Evolutionary conservation across 1,284 basidiomycete species (phyloP), one percentile per base, ranked within the genome.

Genomic region (Cutaneotrichosporon arboriforme): DNA sequence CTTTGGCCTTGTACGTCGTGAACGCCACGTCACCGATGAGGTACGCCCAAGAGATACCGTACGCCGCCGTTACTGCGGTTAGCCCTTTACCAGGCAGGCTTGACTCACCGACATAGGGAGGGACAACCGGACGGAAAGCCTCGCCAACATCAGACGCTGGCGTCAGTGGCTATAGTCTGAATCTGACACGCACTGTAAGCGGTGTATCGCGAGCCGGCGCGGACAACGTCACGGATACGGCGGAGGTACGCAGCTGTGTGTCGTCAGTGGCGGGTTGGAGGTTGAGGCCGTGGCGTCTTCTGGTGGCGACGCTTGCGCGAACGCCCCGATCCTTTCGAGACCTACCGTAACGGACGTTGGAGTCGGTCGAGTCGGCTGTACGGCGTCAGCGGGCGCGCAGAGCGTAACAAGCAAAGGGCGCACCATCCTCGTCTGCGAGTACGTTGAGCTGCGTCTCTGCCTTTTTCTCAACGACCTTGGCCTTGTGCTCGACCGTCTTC

Each of bases 91-190:
- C 20, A 45, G 38, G 26, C 5, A 10, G 17, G 17, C 18, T 8
- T 15, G 3, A 65, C 69, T 57, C 50, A 70, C 69, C 90, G 13
- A 89, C 64, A 62, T 77, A 81, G 0, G 90, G 88, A 15, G 82
- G 82, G 3, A 93, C 87, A 36, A 94, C 82, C 1, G 91, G 91
- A 26, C 91, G 81, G 75, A 96, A 92, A 0, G 90, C 88, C 75
- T 96, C 92, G 53, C 92, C 92, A 33, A 96, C 78, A 68, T 96
- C 91, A 75, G 86, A 88, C 20, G 88, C 72, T 89, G 75, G 17
- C 62, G 55, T 62, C 53, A 62, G 64, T 31, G 50, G 48, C 12
- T 18, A 35, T 23, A n/a, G 35, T 36, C 39, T 38, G 4, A 1
- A 18, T n/a, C 4, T 39, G 18, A 0, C 8, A 77, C 82, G 58